These are phyloP conservation scores for Citrus mangshanensis DNA, from an alignment of 345 rosid species.

Conservation along the genomic window DNA sequence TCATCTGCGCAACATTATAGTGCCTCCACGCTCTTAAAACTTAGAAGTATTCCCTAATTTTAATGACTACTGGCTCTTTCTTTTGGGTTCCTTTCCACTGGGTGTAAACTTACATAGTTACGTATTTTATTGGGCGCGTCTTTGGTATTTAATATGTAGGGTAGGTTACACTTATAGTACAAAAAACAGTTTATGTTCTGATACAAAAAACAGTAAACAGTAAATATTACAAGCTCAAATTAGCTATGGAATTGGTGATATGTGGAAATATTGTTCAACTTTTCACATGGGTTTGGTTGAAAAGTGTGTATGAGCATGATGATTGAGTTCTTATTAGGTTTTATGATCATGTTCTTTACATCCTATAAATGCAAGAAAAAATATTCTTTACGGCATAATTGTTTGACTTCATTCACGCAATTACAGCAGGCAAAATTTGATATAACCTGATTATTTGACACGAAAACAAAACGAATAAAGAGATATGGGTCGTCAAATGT, in stretches of 20 bases:
- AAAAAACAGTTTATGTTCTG: too few species aligned
- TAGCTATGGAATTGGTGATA: too few species aligned
- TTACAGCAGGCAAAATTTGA: accelerated
- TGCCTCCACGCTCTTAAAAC: not conserved
- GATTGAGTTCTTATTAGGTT: too few species aligned
- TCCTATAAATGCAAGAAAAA: not conserved
- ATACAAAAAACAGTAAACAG: too few species aligned
- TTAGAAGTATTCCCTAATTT: not conserved
- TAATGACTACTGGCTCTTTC: not conserved
- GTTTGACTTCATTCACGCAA: not conserved
- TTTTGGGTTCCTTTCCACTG: too few species aligned
- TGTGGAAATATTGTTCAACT: not conserved
- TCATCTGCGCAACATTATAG: not conserved
- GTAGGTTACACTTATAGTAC: too few species aligned
- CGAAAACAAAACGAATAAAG: accelerated
- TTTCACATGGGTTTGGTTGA: not conserved
- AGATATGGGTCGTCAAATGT: accelerated
- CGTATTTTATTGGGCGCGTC: too few species aligned
- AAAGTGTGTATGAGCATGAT: too few species aligned
- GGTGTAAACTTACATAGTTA: too few species aligned
- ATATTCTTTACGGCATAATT: not conserved
- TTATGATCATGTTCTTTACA: not conserved
- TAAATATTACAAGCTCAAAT: too few species aligned
- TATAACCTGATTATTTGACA: accelerated
- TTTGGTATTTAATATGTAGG: too few species aligned